Conservation (phyloP, 2,329 filamentous ascomycete species). For the Geosmithia morbida region DNA sequence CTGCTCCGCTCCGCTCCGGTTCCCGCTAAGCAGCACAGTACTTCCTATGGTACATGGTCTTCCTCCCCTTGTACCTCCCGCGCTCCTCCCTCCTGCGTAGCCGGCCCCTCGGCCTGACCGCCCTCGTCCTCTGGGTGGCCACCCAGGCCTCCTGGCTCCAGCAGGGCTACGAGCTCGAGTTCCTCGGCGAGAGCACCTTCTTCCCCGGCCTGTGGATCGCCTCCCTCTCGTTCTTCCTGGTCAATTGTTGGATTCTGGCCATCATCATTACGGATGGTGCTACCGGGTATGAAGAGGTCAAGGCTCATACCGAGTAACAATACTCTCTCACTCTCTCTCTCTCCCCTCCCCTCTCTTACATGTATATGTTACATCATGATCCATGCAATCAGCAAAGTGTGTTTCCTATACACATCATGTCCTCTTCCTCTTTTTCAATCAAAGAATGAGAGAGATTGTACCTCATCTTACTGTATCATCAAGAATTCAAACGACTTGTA, state of each 20-base stretch:
- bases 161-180: constrained; percentile 63
- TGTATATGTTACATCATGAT: no score
- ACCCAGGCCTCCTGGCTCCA: constrained; percentile 66
- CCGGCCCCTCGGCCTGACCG: constrained; percentile 46
- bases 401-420: no score
- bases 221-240: constrained; percentile 64
- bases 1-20: not conserved
- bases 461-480: no score
- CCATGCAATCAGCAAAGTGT: no score
- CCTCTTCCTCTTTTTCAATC: no score
- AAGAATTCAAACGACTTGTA: no score
- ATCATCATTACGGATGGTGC: constrained; percentile 57
- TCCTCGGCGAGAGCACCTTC: constrained; percentile 70
- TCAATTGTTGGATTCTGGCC: constrained; percentile 80
- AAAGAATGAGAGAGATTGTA: no score
- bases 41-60: constrained; percentile 95
- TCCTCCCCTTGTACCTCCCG: constrained; percentile 83
- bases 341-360: no score
- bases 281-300: not conserved
- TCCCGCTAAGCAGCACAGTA: no score
- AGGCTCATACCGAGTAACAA: not conserved
- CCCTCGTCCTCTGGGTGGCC: constrained; percentile 57
- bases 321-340: not conserved
- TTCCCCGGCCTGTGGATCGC: constrained; percentile 69
- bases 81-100: constrained; percentile 54